Evolutionary conservation across 2,329 filamentous ascomycete genomes (phyloP).

Genomic region (Trichoderma cornu-damae): DNA sequence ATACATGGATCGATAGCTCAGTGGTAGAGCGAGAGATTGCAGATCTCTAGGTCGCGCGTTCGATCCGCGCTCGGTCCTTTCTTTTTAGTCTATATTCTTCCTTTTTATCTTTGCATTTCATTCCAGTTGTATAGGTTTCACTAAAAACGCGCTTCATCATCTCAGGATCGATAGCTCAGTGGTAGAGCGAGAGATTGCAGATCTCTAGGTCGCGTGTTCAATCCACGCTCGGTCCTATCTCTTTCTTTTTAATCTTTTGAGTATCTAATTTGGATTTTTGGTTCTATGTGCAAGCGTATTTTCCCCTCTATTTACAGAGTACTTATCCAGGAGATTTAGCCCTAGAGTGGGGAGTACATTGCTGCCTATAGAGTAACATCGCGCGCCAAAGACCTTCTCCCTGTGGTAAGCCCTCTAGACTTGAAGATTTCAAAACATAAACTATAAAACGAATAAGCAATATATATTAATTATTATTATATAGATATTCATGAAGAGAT

Average conservation of each 20-base stretch:
- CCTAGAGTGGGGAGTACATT: too few species aligned
- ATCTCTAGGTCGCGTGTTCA: slow-evolving; percentile 13
- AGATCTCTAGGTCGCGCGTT: slow-evolving; percentile 7
- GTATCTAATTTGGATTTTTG: too few species aligned
- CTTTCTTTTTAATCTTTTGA: not conserved
- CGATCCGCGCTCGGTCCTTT: slow-evolving; percentile 8
- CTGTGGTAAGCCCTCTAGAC: too few species aligned
- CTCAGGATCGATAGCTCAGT: slow-evolving; percentile 13
- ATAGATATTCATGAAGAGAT: too few species aligned
- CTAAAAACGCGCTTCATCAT: not conserved
- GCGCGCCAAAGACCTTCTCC: too few species aligned
- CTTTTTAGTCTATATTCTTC: not conserved
- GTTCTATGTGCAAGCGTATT: too few species aligned
- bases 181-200: slow-evolving; percentile 15
- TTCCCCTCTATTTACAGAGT: too few species aligned
- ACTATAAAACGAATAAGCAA: too few species aligned
- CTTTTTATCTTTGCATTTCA: not conserved
- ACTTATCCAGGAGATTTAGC: too few species aligned
- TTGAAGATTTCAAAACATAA: too few species aligned
- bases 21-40: slow-evolving; percentile 12
- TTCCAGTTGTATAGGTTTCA: not conserved
- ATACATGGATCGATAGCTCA: slow-evolving; percentile 3
- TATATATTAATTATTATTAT: too few species aligned
- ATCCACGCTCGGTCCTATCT: slow-evolving; percentile 9
- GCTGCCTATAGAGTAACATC: too few species aligned